phyloP scores from a whole-genome alignment of 78 protist genomes.

The Dictyostelium citrinum region DNA sequence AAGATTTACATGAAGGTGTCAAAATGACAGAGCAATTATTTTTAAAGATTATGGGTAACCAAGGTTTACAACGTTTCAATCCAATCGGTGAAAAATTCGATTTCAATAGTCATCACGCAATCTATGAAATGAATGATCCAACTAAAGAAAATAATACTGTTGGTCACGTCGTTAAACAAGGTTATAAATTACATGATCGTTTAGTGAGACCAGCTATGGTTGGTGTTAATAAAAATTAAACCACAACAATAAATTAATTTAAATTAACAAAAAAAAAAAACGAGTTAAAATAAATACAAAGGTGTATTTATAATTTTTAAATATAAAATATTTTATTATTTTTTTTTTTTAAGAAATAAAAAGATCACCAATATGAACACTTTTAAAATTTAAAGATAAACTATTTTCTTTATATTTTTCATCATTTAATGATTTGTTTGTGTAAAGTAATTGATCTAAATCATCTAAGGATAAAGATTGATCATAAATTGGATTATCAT shows the following conservation, averaged over 20 bases:
- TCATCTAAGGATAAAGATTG: constrained; percentile 4
- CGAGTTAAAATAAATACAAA: not conserved
- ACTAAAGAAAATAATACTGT: constrained; percentile 40
- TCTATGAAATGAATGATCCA: constrained; percentile 58
- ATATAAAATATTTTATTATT: not conserved
- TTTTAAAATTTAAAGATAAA: not conserved
- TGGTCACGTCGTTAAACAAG: constrained; percentile 43
- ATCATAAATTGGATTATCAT: constrained; percentile 16
- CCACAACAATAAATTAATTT: not conserved
- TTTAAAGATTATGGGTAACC: constrained; percentile 70
- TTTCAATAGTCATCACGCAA: constrained; percentile 49
- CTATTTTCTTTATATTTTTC: not conserved
- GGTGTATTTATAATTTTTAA: not conserved
- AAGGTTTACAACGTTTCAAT: constrained; percentile 41
- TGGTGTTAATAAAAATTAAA: constrained; percentile 42
- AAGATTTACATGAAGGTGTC: constrained; percentile 55
- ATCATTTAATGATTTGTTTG: not conserved
- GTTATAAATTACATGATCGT: constrained; percentile 54
- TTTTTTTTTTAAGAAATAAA: not conserved
- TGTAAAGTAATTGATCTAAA: not conserved
- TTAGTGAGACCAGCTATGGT: constrained; percentile 66
- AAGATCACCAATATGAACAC: constrained; percentile 62
- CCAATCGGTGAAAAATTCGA: constrained; percentile 76
- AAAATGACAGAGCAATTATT: constrained; percentile 65
- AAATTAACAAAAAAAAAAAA: not conserved